Conservation (phyloP, 2,329 filamentous ascomycete genomes). For the Hymenoscyphus infarciens region DNA sequence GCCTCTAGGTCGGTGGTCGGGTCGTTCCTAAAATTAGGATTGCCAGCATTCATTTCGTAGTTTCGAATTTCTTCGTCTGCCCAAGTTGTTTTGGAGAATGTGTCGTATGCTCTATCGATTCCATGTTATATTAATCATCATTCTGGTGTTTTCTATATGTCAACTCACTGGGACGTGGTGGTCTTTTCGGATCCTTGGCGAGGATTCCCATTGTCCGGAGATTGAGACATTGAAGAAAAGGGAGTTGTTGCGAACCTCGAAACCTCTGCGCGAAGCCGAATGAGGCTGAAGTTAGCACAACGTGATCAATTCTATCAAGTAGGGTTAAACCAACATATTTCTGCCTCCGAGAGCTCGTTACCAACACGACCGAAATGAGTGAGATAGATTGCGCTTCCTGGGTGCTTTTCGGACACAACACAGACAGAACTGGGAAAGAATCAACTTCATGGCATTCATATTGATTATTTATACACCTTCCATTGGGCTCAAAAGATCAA, state of each 20-base stretch:
- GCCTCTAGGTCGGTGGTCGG: background rate
- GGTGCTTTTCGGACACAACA: background rate
- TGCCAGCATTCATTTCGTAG: background rate
- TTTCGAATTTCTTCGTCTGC: background rate
- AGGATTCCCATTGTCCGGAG: background rate
- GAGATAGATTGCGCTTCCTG: background rate
- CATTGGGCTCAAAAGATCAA: background rate
- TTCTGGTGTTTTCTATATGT: background rate
- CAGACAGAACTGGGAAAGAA: background rate
- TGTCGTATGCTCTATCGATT: background rate
- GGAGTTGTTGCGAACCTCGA: background rate
- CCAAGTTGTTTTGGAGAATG: background rate
- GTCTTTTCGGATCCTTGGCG: background rate
- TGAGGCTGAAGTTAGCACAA: background rate
- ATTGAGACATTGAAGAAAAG: conserved; percentile 3
- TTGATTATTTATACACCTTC: background rate
- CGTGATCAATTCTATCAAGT: background rate
- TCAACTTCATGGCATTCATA: background rate
- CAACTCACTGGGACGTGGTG: background rate
- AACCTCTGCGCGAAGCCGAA: background rate
- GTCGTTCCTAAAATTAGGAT: background rate
- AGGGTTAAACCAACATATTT: background rate
- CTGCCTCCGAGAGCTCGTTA: background rate
- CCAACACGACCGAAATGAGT: background rate
- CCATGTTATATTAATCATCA: background rate